Conservation (phyloP, 352 stramenopile species). For the Phytophthora uliginosa region DNA sequence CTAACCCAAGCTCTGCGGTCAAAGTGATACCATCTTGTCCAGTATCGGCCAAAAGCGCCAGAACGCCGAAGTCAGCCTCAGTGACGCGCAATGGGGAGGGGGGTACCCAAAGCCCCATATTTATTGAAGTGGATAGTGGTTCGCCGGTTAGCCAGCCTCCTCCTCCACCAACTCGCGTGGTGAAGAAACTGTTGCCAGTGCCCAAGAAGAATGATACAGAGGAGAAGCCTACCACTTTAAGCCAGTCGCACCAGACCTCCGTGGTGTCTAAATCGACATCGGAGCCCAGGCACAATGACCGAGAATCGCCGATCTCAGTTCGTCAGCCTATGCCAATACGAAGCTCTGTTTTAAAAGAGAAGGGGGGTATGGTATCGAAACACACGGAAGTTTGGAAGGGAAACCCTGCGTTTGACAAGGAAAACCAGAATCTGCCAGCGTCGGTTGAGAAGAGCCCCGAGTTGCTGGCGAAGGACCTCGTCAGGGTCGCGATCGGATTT, state of each 20-base stretch:
- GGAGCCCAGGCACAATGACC: background rate
- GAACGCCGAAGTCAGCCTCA: background rate
- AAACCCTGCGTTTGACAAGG: conserved; percentile 17
- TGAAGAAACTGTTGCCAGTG: background rate
- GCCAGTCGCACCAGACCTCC: background rate
- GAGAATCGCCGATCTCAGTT: background rate
- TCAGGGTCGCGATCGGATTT: conserved; percentile 59
- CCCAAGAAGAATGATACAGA: background rate
- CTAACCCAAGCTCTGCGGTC: background rate
- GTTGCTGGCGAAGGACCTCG: conserved; percentile 68
- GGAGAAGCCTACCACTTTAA: background rate
- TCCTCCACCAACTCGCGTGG: background rate
- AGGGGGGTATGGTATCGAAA: background rate
- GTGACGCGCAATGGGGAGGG: background rate
- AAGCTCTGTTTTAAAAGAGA: background rate
- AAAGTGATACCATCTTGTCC: background rate
- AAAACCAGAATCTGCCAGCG: conserved; percentile 9
- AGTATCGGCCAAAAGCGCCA: background rate
- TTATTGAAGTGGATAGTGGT: background rate
- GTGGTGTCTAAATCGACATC: background rate
- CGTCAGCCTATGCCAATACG: background rate
- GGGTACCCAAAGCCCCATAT: background rate
- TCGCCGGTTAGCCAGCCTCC: background rate
- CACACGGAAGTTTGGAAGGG: background rate
- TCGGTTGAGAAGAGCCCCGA: conserved; percentile 26